Evolutionary conservation across 768 basidiomycete species (phyloP), one percentile per base, ranked within the genome.

Genomic region (Kwoniella mangroviensis): DNA sequence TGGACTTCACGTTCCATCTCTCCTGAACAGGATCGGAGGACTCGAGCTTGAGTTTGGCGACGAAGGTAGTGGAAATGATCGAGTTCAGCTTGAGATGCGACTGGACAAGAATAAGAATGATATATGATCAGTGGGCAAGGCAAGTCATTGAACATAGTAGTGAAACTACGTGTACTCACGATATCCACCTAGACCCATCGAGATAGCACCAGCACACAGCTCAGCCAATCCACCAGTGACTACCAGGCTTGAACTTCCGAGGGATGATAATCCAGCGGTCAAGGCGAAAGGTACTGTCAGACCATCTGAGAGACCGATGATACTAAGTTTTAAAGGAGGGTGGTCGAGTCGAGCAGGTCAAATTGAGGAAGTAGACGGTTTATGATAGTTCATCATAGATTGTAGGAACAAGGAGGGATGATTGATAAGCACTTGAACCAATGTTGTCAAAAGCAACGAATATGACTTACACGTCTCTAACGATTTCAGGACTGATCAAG

Each of bases 121-220:
- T 2, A 1, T 28, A 45, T 15, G 43, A 19, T 45, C 43, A 45
- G 28, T 45, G 4, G 9, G 43, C 12, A 45, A 45, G 4, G 19
- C 43, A 45, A 11, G 43, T 45, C 56, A 58, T n/a, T n/a, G 57
- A 59, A 41, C 4, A 22, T n/a, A 15, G 28, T n/a, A n/a, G n/a
- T n/a, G n/a, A n/a, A n/a, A n/a, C n/a, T n/a, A n/a, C n/a, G n/a
- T n/a, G n/a, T 49, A 82, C 83, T 68, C 71, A 83, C 83, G 90
- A 87, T 96, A 98, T 21, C 96, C 96, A 63, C 97, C 97, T 51
- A 99, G 92, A 70, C 97, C 97, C 96, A 99, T 99, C 1, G 92
- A 94, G 56, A 98, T 92, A 13, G 95, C 92, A 6, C 97, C 97
- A 1, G 95, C 93, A 67, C 96, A 93, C 74, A 99, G 90, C 82